A percentile compares a stretch with the other conserved stretches of the same genome.
phyloP scores from a whole-genome alignment of 1,284 basidiomycete genomes.

The Blastosporella zonata region DNA sequence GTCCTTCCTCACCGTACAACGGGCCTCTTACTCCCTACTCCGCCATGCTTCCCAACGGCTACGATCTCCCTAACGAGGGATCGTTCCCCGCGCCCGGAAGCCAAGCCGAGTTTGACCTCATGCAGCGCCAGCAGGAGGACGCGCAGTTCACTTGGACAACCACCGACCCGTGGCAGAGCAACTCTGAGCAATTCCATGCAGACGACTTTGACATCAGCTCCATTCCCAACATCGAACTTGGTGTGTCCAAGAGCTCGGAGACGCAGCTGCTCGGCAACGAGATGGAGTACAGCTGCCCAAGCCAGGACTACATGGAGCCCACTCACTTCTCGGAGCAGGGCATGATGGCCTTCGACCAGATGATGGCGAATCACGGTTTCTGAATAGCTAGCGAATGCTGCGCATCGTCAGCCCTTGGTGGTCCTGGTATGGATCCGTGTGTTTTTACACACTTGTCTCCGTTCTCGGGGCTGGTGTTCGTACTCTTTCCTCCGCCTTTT shows the following conservation, averaged over 20 bases:
- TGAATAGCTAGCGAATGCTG: slow-evolving; percentile 19
- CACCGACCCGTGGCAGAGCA: slow-evolving; percentile 27
- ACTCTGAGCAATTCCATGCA: slow-evolving; percentile 28
- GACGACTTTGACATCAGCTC: slow-evolving; percentile 41
- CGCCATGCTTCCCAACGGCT: slow-evolving; percentile 20
- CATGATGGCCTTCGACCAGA: slow-evolving; percentile 35
- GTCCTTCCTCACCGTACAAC: slow-evolving; percentile 34
- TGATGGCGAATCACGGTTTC: slow-evolving; percentile 31
- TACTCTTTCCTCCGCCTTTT: slow-evolving; percentile 21
- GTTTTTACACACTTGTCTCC: slow-evolving; percentile 21
- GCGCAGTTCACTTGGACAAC: slow-evolving; percentile 34
- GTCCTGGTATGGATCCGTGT: slow-evolving; percentile 29
- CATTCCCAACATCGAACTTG: slow-evolving; percentile 38
- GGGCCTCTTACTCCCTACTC: slow-evolving; percentile 36
- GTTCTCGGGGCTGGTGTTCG: slow-evolving; percentile 15
- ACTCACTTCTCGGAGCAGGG: slow-evolving; percentile 21
- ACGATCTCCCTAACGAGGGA: slow-evolving; percentile 22
- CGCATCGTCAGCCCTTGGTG: slow-evolving; percentile 18
- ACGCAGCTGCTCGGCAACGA: slow-evolving; percentile 14
- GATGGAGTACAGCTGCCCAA: slow-evolving; percentile 18
- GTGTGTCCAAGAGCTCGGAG: slow-evolving; percentile 31
- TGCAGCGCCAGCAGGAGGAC: slow-evolving; percentile 35
- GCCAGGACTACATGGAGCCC: slow-evolving; percentile 24
- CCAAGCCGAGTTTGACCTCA: slow-evolving; percentile 32
- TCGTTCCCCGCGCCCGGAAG: slow-evolving; percentile 18